A percentile compares a stretch with the other conserved stretches of the same genome.
These are phyloP conservation scores for Tuber brumale DNA, from an alignment of 495 filamentous ascomycete genomes.

Conservation along the genomic window DNA sequence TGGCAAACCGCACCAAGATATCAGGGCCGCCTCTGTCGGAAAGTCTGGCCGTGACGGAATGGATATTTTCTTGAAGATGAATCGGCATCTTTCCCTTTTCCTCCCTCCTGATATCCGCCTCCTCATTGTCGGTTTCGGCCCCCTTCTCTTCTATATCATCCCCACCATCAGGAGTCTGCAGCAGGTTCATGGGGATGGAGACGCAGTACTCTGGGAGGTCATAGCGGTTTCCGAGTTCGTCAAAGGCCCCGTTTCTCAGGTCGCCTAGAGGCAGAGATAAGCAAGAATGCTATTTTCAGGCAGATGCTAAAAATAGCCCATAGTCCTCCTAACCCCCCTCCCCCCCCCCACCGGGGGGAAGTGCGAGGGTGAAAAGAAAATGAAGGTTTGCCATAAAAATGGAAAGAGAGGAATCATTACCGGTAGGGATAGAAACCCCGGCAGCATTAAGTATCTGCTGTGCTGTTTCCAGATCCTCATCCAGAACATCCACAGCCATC, in stretches of 20 bases:
- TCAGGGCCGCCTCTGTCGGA: conserved; percentile 65
- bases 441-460: conserved; percentile 72
- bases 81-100: conserved; percentile 58
- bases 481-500: conserved; percentile 59
- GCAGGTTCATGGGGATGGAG: conserved; percentile 65
- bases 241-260: conserved; percentile 67
- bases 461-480: conserved; percentile 61
- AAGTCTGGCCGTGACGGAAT: conserved; percentile 58
- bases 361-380: not conserved
- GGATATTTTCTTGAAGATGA: conserved; percentile 50
- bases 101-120: conserved; percentile 55
- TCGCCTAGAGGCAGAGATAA: conserved; percentile 45
- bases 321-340: not conserved
- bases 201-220: conserved; percentile 69
- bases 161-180: conserved; percentile 42
- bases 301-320: not conserved
- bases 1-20: conserved; percentile 54
- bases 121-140: conserved; percentile 49
- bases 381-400: not conserved
- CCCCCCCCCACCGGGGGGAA: not conserved
- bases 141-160: conserved; percentile 43
- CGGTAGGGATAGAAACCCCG: conserved; percentile 71
- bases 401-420: conserved; percentile 9
- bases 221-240: conserved; percentile 69
- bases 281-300: not conserved